These are phyloP conservation scores for Lichtheimia ramosa DNA, from an alignment of 371 early-diverging fungal genomes.

Conservation along the genomic window DNA sequence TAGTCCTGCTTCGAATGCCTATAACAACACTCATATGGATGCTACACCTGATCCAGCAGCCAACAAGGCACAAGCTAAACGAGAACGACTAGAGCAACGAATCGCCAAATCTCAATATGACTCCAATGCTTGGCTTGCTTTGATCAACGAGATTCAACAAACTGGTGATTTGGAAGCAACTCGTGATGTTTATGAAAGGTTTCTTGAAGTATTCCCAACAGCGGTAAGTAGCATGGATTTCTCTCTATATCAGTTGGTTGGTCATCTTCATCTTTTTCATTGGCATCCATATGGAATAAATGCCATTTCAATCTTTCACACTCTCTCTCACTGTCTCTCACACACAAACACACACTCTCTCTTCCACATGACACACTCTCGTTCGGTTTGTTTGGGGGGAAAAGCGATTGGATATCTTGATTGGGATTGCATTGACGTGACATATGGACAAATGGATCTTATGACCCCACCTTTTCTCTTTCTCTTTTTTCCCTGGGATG, in stretches of 20 bases:
- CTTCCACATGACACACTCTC: too few species aligned
- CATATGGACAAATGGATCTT: too few species aligned
- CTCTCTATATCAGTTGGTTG: slow-evolving; percentile 3
- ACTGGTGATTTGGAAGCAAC: slow-evolving; percentile 60
- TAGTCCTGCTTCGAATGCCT: neutral
- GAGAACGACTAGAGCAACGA: slow-evolving; percentile 54
- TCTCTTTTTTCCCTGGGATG: neutral
- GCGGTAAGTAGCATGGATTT: slow-evolving; percentile 65
- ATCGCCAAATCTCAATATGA: slow-evolving; percentile 62
- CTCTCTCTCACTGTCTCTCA: too few species aligned
- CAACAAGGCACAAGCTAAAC: slow-evolving; percentile 34
- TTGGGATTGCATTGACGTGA: too few species aligned
- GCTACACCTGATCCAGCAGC: slow-evolving; percentile 8
- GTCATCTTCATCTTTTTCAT: too few species aligned
- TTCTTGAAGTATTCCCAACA: slow-evolving; percentile 81
- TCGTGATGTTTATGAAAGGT: slow-evolving; percentile 72
- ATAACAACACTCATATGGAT: neutral
- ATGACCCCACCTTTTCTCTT: neutral
- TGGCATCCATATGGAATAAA: too few species aligned
- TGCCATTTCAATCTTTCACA: too few species aligned
- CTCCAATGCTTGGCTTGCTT: slow-evolving; percentile 67
- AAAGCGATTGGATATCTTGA: too few species aligned
- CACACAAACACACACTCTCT: too few species aligned
- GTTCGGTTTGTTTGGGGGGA: too few species aligned
- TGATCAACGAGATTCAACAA: slow-evolving; percentile 61